These are phyloP conservation scores for Polysphondylium violaceum DNA, from an alignment of 78 protist species.

Conservation along the genomic window DNA sequence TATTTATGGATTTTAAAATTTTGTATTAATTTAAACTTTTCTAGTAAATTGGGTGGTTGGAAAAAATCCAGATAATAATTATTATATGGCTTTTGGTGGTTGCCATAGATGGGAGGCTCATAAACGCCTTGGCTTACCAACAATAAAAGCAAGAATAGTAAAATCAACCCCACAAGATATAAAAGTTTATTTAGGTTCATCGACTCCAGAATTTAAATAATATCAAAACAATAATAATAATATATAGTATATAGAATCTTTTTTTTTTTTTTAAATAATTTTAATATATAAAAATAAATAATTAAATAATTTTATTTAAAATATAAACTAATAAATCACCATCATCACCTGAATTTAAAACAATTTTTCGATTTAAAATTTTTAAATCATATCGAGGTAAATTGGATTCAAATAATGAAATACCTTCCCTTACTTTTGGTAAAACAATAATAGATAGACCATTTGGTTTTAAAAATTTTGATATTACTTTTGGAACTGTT, in stretches of 20 bases:
- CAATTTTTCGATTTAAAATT: neutral
- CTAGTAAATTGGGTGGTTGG: slow-evolving; percentile 34
- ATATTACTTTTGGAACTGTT: neutral
- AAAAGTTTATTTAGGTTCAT: slow-evolving; percentile 46
- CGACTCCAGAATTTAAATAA: slow-evolving; percentile 59
- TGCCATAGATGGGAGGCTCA: slow-evolving; percentile 73
- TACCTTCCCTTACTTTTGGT: slow-evolving; percentile 6
- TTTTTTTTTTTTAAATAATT: too few species aligned
- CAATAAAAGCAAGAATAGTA: slow-evolving; percentile 52
- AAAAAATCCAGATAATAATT: slow-evolving; percentile 29
- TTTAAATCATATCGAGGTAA: neutral
- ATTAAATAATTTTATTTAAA: neutral
- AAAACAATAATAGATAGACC: neutral
- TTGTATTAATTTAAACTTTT: neutral
- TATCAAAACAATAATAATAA: neutral
- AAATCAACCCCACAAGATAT: slow-evolving; percentile 28
- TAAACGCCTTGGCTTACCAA: slow-evolving; percentile 20
- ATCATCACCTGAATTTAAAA: slow-evolving; percentile 13
- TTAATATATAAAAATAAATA: too few species aligned
- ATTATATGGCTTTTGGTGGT: slow-evolving; percentile 68
- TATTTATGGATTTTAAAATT: neutral
- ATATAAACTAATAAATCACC: slow-evolving; percentile 6
- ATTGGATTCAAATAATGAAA: neutral
- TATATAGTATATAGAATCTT: too few species aligned
- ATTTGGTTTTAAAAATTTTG: neutral